Evolutionary conservation across 2,329 filamentous ascomycete species (phyloP).

Genomic region (Ophiostoma ulmi): DNA sequence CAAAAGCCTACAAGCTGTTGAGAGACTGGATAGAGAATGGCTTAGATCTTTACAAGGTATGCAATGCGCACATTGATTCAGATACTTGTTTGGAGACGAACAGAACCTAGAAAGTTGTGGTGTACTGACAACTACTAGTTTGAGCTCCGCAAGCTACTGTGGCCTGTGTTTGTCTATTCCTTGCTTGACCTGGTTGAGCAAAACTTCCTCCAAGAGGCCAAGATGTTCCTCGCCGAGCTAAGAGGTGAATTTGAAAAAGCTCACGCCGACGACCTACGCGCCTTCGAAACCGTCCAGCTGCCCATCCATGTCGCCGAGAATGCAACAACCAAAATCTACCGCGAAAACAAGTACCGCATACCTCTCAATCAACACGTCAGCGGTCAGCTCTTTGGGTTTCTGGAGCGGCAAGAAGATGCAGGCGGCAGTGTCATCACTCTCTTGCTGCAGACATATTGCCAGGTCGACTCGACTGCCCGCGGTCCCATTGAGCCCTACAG

Average conservation of each 20-base stretch:
- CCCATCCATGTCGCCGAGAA: slow-evolving; percentile 76
- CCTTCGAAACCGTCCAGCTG: slow-evolving; percentile 66
- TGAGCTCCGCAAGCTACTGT: slow-evolving; percentile 80
- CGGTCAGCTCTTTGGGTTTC: slow-evolving; percentile 75
- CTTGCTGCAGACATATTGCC: slow-evolving; percentile 60
- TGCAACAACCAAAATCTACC: slow-evolving; percentile 71
- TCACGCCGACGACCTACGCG: slow-evolving; percentile 74
- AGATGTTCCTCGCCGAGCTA: slow-evolving; percentile 66
- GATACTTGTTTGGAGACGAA: background rate
- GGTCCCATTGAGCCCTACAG: slow-evolving; percentile 61
- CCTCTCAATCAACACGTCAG: slow-evolving; percentile 83
- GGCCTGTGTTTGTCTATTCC: slow-evolving; percentile 92
- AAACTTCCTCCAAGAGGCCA: slow-evolving; percentile 65
- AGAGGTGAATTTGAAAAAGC: slow-evolving; percentile 66
- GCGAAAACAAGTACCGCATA: slow-evolving; percentile 80
- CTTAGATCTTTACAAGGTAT: slow-evolving; percentile 86
- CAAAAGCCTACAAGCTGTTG: slow-evolving; percentile 66
- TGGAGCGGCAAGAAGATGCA: slow-evolving; percentile 79
- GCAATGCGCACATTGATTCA: slow-evolving; percentile 23
- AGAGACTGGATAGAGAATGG: slow-evolving; percentile 85
- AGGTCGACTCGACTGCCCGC: slow-evolving; percentile 53
- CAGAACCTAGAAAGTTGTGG: background rate
- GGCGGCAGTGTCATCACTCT: slow-evolving; percentile 74
- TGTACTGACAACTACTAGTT: slow-evolving; percentile 48
- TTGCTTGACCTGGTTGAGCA: slow-evolving; percentile 74